Evolutionary conservation across 495 filamentous ascomycete genomes (phyloP).

Genomic region (Hypoxylon fuscum): DNA sequence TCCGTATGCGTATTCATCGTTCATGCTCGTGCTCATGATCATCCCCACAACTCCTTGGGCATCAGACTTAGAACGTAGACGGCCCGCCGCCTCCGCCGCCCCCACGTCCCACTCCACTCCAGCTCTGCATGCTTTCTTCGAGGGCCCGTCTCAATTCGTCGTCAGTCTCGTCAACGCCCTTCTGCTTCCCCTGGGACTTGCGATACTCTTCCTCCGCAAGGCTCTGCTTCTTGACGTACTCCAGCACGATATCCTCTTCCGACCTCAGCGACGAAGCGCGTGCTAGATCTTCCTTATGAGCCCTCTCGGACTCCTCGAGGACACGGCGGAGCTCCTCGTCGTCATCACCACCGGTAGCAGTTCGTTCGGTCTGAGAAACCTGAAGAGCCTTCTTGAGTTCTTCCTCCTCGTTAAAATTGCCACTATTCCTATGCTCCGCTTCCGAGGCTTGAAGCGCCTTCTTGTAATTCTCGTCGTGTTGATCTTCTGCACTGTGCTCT

Average conservation of each 20-base stretch:
- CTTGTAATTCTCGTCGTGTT: conserved; percentile 41
- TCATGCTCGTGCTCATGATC: too few relatives aligned
- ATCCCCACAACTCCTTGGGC: background rate
- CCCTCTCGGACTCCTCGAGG: conserved; percentile 58
- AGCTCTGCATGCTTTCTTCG: conserved; percentile 56
- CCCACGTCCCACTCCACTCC: background rate
- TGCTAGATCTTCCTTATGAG: conserved; percentile 48
- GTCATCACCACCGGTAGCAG: conserved; percentile 41
- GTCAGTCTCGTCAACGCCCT: conserved; percentile 20
- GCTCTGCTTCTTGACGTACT: conserved; percentile 82
- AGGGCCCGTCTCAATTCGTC: conserved; percentile 55
- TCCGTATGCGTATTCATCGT: too few relatives aligned
- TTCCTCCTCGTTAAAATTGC: conserved; percentile 50
- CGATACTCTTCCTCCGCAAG: conserved; percentile 69
- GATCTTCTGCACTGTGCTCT: conserved; percentile 14
- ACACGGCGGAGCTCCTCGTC: conserved; percentile 55
- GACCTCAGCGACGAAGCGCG: conserved; percentile 56
- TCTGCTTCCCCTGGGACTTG: conserved; percentile 36
- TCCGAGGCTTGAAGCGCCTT: conserved; percentile 39
- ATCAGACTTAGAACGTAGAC: conserved; percentile 23
- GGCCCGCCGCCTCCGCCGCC: conserved; percentile 39
- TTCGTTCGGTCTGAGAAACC: conserved; percentile 47
- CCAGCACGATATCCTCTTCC: conserved; percentile 78
- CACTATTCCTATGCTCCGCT: conserved; percentile 27
- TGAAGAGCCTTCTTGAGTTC: conserved; percentile 59